Conservation (phyloP, 768 basidiomycete genomes). For the Boletellus sp. region DNA sequence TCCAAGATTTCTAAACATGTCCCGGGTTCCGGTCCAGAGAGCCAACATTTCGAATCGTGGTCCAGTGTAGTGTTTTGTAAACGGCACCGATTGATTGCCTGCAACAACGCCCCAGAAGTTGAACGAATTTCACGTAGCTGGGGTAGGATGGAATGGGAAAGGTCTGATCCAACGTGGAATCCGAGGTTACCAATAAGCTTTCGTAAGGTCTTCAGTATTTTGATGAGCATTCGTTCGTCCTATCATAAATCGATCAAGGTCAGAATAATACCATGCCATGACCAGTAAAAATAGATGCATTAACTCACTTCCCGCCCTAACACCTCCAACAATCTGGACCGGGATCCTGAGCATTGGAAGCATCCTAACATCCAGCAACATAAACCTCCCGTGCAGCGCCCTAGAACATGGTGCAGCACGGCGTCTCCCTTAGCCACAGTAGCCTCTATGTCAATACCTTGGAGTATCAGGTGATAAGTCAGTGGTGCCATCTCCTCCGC, state of each 20-base stretch:
- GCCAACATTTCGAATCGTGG: background rate
- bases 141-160: background rate
- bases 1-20: background rate
- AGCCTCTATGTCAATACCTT: background rate
- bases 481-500: too few relatives aligned
- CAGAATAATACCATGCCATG: background rate
- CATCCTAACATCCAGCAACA: background rate
- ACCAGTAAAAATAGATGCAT: too few relatives aligned
- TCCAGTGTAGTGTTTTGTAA: background rate
- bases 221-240: background rate
- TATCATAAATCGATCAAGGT: background rate
- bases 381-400: background rate
- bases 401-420: background rate
- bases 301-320: background rate
- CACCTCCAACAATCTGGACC: background rate
- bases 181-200: background rate
- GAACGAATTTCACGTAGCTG: background rate
- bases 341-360: background rate
- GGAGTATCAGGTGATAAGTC: background rate
- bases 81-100: background rate
- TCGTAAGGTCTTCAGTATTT: background rate
- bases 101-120: background rate
- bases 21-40: background rate
- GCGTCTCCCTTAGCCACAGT: background rate
- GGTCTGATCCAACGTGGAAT: too few relatives aligned